Percentiles rank a stretch among this genome's conserved stretches.
Conservation (phyloP, 2,329 filamentous ascomycete genomes). For the Botrytis galanthina region DNA sequence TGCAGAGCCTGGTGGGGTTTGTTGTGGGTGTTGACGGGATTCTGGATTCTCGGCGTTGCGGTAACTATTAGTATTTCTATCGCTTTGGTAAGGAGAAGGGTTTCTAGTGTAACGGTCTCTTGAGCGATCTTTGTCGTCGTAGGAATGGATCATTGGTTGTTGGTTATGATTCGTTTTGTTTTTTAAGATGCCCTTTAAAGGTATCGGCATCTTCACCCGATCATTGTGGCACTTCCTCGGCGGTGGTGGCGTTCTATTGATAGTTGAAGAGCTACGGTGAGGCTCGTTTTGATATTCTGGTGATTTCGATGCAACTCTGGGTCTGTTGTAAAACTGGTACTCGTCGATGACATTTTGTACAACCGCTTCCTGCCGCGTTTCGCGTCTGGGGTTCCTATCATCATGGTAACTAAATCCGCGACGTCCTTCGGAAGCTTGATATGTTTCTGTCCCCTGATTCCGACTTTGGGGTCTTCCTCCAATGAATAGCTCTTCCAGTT, state of each 20-base stretch:
- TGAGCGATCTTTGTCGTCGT: background rate
- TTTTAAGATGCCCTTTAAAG: background rate
- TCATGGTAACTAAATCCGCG: background rate
- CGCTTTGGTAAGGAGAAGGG: background rate
- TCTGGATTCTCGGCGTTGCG: background rate
- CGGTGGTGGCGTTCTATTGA: no score
- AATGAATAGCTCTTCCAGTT: background rate
- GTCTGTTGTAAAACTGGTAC: background rate
- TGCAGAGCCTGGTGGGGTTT: background rate
- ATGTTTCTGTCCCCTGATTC: background rate
- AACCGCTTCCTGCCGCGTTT: background rate
- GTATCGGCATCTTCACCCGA: background rate
- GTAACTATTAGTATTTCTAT: no score
- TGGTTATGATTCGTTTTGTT: background rate
- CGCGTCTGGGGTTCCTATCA: background rate
- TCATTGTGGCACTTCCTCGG: background rate
- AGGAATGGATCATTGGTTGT: no score
- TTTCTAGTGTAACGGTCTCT: background rate
- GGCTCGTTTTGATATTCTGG: background rate
- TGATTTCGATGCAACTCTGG: background rate
- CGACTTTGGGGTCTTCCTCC: background rate
- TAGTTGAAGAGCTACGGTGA: background rate
- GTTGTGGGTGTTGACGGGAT: background rate
- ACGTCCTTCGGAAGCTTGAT: background rate
- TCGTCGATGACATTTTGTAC: background rate